Base-by-base conservation (phyloP, 495 filamentous ascomycete genomes). In the Bryoglossum gracile region DNA sequence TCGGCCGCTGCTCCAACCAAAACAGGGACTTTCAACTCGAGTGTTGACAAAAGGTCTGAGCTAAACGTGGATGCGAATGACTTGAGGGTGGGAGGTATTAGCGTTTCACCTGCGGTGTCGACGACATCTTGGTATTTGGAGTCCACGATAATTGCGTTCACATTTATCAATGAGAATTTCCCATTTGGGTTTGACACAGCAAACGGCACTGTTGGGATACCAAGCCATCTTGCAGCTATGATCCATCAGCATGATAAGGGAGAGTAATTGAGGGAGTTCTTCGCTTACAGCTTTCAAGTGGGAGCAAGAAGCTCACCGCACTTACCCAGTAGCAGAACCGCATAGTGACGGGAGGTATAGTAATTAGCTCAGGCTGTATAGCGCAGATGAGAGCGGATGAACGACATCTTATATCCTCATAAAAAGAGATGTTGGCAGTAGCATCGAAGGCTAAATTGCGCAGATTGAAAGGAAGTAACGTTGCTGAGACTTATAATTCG, bases 21-120 rank as follows among this genome's bases (percentile, higher is more conserved):
- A 19, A 67, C 40, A n/a, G 43, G 41, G 42, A 67, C 14, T 28
- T 66, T 54, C 8, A 67, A 19, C 2, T 48, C 60, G 22, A 68
- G 33, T 9, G 54, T 53, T 19, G 52, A 56, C 13, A 55, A 51
- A 1, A 76, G 54, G 44, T 76, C 68, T 1, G 51, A 58, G 13
- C 60, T 60, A 24, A 76, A 74, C 3, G 66, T 69, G 8, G 56
- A 40, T 2, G 69, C 70, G 45, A 76, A 74, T 1, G 65, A 57
- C 11, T 53, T 51, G 9, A 74, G 55, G 16, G 62, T 71, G 16
- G 70, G 71, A 4, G 73, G 70, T 9, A 74, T 74, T n/a, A 69
- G 56, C 10, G 73, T 76, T 49, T 71, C 57, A 24, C 72, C 71
- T 16, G 56, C 21, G 8, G 59, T 55, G 41, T 76, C 64, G 16